Base-by-base conservation (phyloP, 2,329 filamentous ascomycete species). In the Chalaropsis ovoidea region DNA sequence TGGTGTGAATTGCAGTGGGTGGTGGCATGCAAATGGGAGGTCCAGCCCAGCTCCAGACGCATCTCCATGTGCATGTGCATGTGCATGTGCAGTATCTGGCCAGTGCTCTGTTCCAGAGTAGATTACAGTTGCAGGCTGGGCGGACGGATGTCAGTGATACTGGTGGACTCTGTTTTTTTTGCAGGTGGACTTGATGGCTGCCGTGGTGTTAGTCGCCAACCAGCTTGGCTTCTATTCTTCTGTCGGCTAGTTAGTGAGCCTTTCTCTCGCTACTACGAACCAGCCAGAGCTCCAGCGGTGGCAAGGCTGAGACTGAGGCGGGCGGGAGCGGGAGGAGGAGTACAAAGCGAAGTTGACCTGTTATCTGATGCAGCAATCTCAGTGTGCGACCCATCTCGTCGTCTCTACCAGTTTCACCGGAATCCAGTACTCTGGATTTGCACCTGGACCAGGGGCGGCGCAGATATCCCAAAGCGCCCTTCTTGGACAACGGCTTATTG, bases 31-130 rank as follows among this genome's bases (percentile, higher is more conserved):
- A 31, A 31, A 31, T 27, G 52, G 15, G 27, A 0, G 35, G 24
- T 8, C 24, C 13, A 47, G 43, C 43, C 4, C 35, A n/a, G n/a
- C n/a, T n/a, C n/a, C n/a, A n/a, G n/a, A n/a, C n/a, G n/a, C n/a
- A n/a, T n/a, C n/a, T n/a, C n/a, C 4, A 10, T 3, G 43, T 47
- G n/a, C 24, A 58, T 27, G 54, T 10, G 24, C 4, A 10, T 3
- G 43, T 47, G n/a, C 24, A 58, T 27, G 54, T 10, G 24, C 54
- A 58, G 15, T 10, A 39, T 19, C 31, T 58, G 54, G 31, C 27
- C 54, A 39, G 31, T 58, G 54, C 54, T 58, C 17, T 58, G 54
- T 58, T 58, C 17, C 54, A 58, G 54, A 58, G 15, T 58, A 58
- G 54, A 58, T 58, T 58, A 58, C 54, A 39, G 27, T 58, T 39